Conservation (phyloP, 495 filamentous ascomycete species). For the Penicillium tannophilum region DNA sequence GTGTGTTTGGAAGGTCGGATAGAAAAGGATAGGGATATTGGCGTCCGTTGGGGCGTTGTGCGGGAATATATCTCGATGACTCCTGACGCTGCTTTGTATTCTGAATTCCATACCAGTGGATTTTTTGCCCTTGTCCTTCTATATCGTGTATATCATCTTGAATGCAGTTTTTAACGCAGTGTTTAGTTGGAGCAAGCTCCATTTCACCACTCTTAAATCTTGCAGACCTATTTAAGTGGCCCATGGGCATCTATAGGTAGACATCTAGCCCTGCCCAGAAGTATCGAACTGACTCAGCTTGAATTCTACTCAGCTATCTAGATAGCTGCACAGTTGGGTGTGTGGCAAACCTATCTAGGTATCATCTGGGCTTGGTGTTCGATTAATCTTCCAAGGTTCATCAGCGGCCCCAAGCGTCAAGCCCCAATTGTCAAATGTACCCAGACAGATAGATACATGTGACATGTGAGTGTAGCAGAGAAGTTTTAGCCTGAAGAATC, state of each 20-base stretch:
- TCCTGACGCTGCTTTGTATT: constrained; percentile 39
- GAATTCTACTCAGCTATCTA: too few relatives aligned
- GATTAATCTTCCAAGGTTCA: too few relatives aligned
- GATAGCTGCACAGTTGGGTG: too few relatives aligned
- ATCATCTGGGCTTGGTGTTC: too few relatives aligned
- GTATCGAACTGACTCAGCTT: too few relatives aligned
- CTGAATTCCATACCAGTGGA: constrained; percentile 45
- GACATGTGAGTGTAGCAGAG: too few relatives aligned
- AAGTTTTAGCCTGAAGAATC: too few relatives aligned
- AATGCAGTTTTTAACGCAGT: constrained; percentile 42
- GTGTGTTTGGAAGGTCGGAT: constrained; percentile 35
- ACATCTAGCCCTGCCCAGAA: too few relatives aligned
- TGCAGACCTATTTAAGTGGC: neutral
- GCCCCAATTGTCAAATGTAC: too few relatives aligned
- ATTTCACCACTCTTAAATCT: constrained; percentile 12
- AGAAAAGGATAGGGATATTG: constrained; percentile 43
- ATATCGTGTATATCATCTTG: constrained; percentile 53
- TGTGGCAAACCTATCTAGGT: too few relatives aligned
- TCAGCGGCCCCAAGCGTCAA: too few relatives aligned
- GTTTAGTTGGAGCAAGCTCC: constrained; percentile 10
- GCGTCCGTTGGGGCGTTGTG: constrained; percentile 30
- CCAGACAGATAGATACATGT: too few relatives aligned
- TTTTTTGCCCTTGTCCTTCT: constrained; percentile 37
- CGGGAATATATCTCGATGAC: constrained; percentile 28
- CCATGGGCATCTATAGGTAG: neutral